A percentile compares a stretch with the other conserved stretches of the same genome.
Evolutionary conservation across 164 flowering plant genomes (phyloP).

Genomic region (Warburgia ugandensis): DNA sequence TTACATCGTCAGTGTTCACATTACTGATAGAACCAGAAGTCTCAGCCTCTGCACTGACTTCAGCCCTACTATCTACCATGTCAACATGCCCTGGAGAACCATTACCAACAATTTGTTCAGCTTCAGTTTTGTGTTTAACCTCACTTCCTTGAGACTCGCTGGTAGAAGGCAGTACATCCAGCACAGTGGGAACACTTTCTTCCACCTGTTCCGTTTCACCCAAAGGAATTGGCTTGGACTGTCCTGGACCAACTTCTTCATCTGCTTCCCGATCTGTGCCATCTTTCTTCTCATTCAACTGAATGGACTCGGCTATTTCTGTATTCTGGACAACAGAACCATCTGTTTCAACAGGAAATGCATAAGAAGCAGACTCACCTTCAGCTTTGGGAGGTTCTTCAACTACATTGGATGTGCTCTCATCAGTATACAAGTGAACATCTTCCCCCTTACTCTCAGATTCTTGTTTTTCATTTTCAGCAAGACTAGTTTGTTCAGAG

Average conservation of each 20-base stretch:
- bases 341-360: slow-evolving; percentile 14
- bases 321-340: slow-evolving; percentile 17
- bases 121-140: slow-evolving; percentile 19
- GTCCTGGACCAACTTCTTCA: slow-evolving; percentile 24
- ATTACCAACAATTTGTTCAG: slow-evolving; percentile 25
- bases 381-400: slow-evolving; percentile 15
- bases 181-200: slow-evolving; percentile 3
- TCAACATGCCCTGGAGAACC: slow-evolving; percentile 20
- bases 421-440: slow-evolving; percentile 17
- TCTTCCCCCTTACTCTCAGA: slow-evolving; percentile 17
- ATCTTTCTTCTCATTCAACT: slow-evolving; percentile 20
- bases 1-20: slow-evolving; percentile 20
- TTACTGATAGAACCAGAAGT: slow-evolving; percentile 21
- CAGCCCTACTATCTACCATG: slow-evolving; percentile 15
- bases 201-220: slow-evolving; percentile 22
- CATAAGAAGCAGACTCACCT: slow-evolving; percentile 13
- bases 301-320: slow-evolving; percentile 23
- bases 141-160: slow-evolving; percentile 21
- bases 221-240: slow-evolving; percentile 18
- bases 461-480: slow-evolving; percentile 30
- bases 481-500: slow-evolving; percentile 20
- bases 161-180: slow-evolving; percentile 18
- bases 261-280: slow-evolving; percentile 15
- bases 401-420: slow-evolving; percentile 5
- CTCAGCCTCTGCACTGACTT: slow-evolving; percentile 20